phyloP scores from a whole-genome alignment of 345 rosid species.

The Eutrema japonicum region DNA sequence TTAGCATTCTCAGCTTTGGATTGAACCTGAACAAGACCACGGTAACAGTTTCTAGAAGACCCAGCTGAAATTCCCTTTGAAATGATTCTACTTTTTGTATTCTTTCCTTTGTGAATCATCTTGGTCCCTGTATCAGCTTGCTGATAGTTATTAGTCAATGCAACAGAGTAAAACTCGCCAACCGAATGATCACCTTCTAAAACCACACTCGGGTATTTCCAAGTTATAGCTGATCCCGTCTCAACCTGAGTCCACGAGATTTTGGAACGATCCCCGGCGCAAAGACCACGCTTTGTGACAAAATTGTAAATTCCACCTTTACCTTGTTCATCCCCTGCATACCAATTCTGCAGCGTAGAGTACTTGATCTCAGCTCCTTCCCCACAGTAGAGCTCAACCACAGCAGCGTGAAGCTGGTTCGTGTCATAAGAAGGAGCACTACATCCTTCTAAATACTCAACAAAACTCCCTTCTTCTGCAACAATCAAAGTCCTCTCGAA shows the following conservation, averaged over 20 bases:
- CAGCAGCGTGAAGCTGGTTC: conserved; percentile 96
- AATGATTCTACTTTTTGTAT: too few relatives aligned
- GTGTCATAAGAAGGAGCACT: conserved; percentile 90
- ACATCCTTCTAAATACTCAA: conserved; percentile 95
- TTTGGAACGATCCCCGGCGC: conserved; percentile 78
- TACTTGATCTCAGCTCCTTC: conserved; percentile 86
- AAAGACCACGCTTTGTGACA: conserved; percentile 92
- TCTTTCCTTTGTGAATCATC: too few relatives aligned
- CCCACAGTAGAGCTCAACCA: conserved; percentile 86
- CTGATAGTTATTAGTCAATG: too few relatives aligned
- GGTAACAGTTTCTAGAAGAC: too few relatives aligned
- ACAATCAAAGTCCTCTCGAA: conserved; percentile 97
- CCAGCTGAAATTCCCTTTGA: too few relatives aligned
- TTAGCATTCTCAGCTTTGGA: conserved; percentile 87
- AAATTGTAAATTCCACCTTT: conserved; percentile 91
- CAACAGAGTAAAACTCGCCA: too few relatives aligned
- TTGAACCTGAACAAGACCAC: conserved; percentile 84
- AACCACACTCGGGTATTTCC: too few relatives aligned
- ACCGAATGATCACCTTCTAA: too few relatives aligned
- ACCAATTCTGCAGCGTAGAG: conserved; percentile 96
- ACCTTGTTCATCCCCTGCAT: conserved; percentile 89
- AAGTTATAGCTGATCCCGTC: too few relatives aligned
- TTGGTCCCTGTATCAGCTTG: too few relatives aligned
- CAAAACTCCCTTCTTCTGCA: conserved; percentile 87
- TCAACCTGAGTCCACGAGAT: conserved; percentile 99